Conservation (phyloP, 495 filamentous ascomycete species). For the Podospora sp. region DNA sequence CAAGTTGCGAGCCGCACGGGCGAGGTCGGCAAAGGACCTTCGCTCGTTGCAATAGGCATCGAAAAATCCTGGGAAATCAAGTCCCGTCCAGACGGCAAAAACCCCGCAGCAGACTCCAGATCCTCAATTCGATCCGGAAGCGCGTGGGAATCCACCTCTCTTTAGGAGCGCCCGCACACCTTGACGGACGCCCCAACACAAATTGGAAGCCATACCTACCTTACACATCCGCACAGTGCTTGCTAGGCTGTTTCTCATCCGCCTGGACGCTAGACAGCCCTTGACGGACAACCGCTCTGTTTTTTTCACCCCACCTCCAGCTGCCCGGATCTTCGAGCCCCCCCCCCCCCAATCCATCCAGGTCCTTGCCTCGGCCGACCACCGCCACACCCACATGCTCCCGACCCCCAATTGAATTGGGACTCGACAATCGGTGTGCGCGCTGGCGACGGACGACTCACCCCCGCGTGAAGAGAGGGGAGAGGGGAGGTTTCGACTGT, state of each 20-base stretch:
- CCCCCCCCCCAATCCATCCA: not conserved
- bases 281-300: not conserved
- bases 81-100: constrained; percentile 12
- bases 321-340: constrained; percentile 13
- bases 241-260: not conserved
- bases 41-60: constrained; percentile 1
- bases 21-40: constrained; percentile 2
- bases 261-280: not conserved
- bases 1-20: constrained; percentile 8
- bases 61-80: constrained; percentile 9
- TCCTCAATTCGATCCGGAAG: not conserved
- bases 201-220: not conserved
- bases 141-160: constrained; percentile 11
- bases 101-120: constrained; percentile 17
- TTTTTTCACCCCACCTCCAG: constrained; percentile 28
- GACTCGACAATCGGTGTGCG: constrained; percentile 15
- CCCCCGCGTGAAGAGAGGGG: constrained; percentile 6
- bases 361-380: constrained; percentile 9
- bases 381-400: constrained; percentile 1
- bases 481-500: not conserved
- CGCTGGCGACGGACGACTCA: constrained; percentile 12
- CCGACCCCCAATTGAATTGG: constrained; percentile 23
- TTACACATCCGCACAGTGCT: constrained; percentile 13
- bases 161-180: not conserved
- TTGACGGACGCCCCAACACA: not conserved